Percentiles rank a stretch among this genome's conserved stretches.
These are phyloP conservation scores for Beauveria varroae DNA, from an alignment of 2,329 filamentous ascomycete species.

Conservation along the genomic window DNA sequence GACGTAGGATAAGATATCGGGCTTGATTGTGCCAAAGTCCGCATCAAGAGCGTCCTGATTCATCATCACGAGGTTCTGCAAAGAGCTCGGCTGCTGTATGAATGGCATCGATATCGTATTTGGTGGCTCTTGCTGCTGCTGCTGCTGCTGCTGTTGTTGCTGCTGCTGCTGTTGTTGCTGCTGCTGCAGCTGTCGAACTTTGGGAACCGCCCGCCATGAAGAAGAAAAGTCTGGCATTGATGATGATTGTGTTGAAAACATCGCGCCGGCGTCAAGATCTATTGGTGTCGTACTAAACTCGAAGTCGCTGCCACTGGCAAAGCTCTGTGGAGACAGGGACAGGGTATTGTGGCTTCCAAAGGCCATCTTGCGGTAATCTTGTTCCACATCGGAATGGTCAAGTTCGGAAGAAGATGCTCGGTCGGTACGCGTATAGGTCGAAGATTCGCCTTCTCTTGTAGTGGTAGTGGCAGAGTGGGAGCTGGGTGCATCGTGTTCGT, in stretches of 20 bases:
- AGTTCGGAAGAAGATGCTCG: slow-evolving; percentile 48
- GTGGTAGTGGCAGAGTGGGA: background rate
- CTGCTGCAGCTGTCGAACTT: slow-evolving; percentile 16
- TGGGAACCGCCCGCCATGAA: slow-evolving; percentile 24
- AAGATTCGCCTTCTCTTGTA: slow-evolving; percentile 26
- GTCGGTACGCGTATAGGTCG: slow-evolving; percentile 31
- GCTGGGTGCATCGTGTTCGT: slow-evolving; percentile 25
- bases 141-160: background rate
- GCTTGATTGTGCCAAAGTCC: slow-evolving; percentile 48
- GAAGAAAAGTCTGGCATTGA: slow-evolving; percentile 22
- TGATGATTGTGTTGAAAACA: slow-evolving; percentile 31
- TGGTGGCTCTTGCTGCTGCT: background rate
- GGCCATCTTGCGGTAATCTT: slow-evolving; percentile 44
- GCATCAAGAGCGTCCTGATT: slow-evolving; percentile 44
- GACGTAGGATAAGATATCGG: slow-evolving; percentile 43
- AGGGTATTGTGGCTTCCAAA: slow-evolving; percentile 36
- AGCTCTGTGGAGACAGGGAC: slow-evolving; percentile 48
- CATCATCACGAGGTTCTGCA: slow-evolving; percentile 38
- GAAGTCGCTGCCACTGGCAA: slow-evolving; percentile 31
- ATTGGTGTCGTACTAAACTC: slow-evolving; percentile 28
- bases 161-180: slow-evolving; percentile 13
- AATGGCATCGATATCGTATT: slow-evolving; percentile 29
- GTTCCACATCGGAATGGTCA: slow-evolving; percentile 48
- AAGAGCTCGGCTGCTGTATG: slow-evolving; percentile 33
- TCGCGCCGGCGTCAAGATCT: slow-evolving; percentile 25